These are phyloP conservation scores for Bipolaris cookei DNA, from an alignment of 2,329 filamentous ascomycete species.

Conservation along the genomic window DNA sequence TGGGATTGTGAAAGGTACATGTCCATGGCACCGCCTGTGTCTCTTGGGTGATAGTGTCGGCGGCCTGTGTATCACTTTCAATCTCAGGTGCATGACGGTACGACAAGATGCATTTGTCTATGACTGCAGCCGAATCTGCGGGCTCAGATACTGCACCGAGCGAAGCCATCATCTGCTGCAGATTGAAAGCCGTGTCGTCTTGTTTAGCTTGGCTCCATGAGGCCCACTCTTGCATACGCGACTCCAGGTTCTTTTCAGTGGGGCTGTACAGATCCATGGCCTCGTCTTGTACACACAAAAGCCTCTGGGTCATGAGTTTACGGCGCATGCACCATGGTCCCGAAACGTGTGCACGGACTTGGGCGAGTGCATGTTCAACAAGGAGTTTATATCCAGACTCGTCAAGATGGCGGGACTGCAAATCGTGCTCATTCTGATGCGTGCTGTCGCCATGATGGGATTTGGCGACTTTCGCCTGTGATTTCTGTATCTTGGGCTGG, in stretches of 20 bases:
- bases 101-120: constrained; percentile 38
- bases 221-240: constrained; percentile 40
- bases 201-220: constrained; percentile 29
- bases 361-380: constrained; percentile 50
- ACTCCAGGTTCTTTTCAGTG: constrained; percentile 39
- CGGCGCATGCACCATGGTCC: constrained; percentile 37
- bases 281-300: constrained; percentile 17
- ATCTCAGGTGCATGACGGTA: constrained; percentile 30
- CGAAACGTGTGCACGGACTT: constrained; percentile 37
- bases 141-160: constrained; percentile 32
- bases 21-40: constrained; percentile 33
- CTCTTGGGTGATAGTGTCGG: constrained; percentile 12
- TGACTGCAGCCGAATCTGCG: constrained; percentile 25
- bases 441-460: constrained; percentile 34
- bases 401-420: constrained; percentile 10
- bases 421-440: constrained; percentile 39
- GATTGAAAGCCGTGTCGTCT: constrained; percentile 36
- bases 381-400: constrained; percentile 36
- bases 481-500: constrained; percentile 60
- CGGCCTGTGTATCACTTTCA: constrained; percentile 12
- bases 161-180: constrained; percentile 46
- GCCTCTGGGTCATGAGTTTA: constrained; percentile 29
- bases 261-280: constrained; percentile 26
- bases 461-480: constrained; percentile 52
- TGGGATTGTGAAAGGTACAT: constrained; percentile 41